These are phyloP conservation scores for Venturia effusa DNA, from an alignment of 2,329 filamentous ascomycete genomes.

Conservation along the genomic window DNA sequence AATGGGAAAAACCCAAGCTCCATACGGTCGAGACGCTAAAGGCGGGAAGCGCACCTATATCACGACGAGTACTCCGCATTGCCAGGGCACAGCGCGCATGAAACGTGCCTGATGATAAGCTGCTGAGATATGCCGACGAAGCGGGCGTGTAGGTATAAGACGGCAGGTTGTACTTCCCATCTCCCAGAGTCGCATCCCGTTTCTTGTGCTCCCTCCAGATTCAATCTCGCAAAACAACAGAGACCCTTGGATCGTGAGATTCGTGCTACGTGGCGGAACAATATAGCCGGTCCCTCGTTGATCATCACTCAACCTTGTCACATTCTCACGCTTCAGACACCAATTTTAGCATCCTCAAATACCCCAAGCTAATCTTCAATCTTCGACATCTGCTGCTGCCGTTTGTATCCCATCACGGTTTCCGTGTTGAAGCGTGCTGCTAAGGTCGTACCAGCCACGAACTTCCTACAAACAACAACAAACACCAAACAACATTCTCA, in stretches of 20 bases:
- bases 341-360: background rate
- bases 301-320: background rate
- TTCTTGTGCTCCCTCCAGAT: background rate
- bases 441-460: background rate
- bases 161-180: background rate
- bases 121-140: background rate
- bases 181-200: background rate
- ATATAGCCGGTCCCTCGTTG: background rate
- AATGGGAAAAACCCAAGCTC: background rate
- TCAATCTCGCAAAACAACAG: background rate
- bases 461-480: background rate
- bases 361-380: background rate
- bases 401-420: background rate
- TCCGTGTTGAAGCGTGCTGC: background rate
- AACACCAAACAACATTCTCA: background rate
- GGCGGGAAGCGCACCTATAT: background rate
- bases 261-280: background rate
- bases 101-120: slow-evolving; percentile 1
- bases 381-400: background rate
- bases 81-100: background rate
- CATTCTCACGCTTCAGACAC: background rate
- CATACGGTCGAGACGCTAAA: background rate
- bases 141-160: background rate
- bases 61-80: background rate
- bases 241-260: background rate